Base-by-base conservation (phyloP, 2,329 filamentous ascomycete genomes). In the Domatiomyces catenatus region DNA sequence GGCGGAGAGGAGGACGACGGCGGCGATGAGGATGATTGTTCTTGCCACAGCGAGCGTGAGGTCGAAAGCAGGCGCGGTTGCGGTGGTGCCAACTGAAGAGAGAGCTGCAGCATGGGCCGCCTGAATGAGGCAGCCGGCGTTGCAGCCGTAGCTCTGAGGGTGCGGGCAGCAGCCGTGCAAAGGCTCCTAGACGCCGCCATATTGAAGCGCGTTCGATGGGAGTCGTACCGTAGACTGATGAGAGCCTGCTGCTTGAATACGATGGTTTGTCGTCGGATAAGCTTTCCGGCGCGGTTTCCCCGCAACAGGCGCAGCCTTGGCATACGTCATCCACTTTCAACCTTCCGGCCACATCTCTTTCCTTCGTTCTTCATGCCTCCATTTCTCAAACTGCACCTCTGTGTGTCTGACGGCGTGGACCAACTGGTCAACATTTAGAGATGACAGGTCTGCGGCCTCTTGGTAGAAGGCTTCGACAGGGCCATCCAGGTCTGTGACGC, bases 361-460 rank as follows among this genome's bases (percentile, higher is more conserved):
- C 32, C 32, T 39, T 12, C 32, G 32, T 55, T 60, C 59, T 42
- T 63, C 62, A 46, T 62, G 67, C 51, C 64, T 59, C 60, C 64
- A 67, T 48, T 60, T 62, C 46, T 67, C 61, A 50, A 76, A 60
- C 53, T 61, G 69, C 50, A 62, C 54, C 59, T 81, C 78, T 0
- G 71, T 67, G 36, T 69, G 64, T 45, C 67, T 69, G 0, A 80
- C 75, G 15, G 71, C 73, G 50, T 63, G 65, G 12, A 78, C 60
- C 44, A 81, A 63, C 36, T 69, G 71, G 22, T 70, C 63, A 45
- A 79, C 53, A 8, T 71, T 71, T 32, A 77, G 57, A 5, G 74
- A 77, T 5, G 69, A 69, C 15, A 74, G 59, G 52, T 66, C 67
- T 8, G 75, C 75, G 8, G 69, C 73, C 46, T 70, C 64, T 52